These are phyloP conservation scores for Thermothelomyces thermophilus DNA, from an alignment of 2,329 filamentous ascomycete genomes.

Conservation along the genomic window DNA sequence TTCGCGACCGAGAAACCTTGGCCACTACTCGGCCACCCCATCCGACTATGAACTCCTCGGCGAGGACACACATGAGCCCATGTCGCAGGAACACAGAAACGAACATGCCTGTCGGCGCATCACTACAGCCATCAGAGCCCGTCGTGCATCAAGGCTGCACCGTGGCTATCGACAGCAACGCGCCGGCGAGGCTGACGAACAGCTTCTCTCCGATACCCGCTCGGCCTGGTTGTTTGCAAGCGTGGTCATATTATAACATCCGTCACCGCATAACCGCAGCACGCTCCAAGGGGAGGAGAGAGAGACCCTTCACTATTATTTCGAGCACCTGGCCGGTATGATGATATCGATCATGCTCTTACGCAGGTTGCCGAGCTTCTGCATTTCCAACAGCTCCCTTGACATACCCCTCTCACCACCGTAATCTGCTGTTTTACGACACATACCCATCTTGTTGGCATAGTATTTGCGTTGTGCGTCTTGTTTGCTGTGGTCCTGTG, in stretches of 20 bases:
- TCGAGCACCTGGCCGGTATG: background rate
- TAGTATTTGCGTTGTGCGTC: background rate
- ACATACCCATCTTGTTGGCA: background rate
- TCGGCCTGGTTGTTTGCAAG: constrained; percentile 2
- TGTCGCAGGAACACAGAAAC: too few relatives aligned
- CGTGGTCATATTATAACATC: background rate
- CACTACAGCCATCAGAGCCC: background rate
- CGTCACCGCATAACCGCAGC: background rate
- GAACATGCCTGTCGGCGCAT: too few relatives aligned
- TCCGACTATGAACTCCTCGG: background rate
- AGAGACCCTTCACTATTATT: too few relatives aligned
- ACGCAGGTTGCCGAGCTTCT: background rate
- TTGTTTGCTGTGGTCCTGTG: too few relatives aligned
- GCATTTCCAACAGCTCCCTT: background rate
- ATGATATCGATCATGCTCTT: background rate
- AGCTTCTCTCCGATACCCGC: background rate
- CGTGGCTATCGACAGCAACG: background rate
- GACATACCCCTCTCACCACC: too few relatives aligned
- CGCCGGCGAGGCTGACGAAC: background rate
- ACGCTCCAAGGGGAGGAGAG: background rate
- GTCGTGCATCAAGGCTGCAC: background rate
- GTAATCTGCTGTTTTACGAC: background rate
- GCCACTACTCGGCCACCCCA: background rate
- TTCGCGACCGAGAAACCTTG: background rate
- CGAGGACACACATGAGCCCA: background rate